A percentile compares a stretch with the other conserved stretches of the same genome.
Evolutionary conservation across 2,329 filamentous ascomycete species (phyloP).

Genomic region (Xylaria sp.): DNA sequence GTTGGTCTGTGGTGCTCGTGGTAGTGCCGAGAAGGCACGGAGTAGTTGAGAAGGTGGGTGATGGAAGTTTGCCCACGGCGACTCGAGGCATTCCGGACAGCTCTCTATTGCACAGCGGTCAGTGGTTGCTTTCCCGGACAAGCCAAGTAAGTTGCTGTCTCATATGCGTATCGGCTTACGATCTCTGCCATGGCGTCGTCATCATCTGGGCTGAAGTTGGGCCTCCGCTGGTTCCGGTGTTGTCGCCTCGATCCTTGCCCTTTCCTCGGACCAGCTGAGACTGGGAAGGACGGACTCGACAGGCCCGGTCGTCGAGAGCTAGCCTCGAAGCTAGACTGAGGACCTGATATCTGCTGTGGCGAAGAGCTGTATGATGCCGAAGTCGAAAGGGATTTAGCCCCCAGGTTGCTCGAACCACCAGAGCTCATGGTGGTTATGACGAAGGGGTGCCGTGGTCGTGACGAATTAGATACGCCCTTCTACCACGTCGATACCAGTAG

Average conservation of each 20-base stretch:
- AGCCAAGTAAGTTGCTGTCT: conserved; percentile 6
- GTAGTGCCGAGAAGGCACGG: conserved; percentile 78
- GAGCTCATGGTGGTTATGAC: conserved; percentile 49
- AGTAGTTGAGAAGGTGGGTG: conserved; percentile 94
- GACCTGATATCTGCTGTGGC: conserved; percentile 55
- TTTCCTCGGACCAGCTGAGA: conserved; percentile 70
- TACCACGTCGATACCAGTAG: not conserved
- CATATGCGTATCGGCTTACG: conserved; percentile 51
- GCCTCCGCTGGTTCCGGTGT: conserved; percentile 83
- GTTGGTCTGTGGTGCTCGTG: conserved; percentile 65
- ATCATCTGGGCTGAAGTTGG: conserved; percentile 69
- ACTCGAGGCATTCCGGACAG: conserved; percentile 67
- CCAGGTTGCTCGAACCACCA: conserved; percentile 53
- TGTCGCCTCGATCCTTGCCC: conserved; percentile 81
- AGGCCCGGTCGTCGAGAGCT: conserved; percentile 59
- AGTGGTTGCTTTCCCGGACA: conserved; percentile 9
- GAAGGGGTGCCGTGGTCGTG: not conserved
- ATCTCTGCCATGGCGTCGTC: conserved; percentile 91
- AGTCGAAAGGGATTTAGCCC: conserved; percentile 63
- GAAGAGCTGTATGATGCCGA: conserved; percentile 56
- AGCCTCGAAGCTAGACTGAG: conserved; percentile 60
- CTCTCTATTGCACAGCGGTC: conserved; percentile 51
- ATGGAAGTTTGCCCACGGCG: conserved; percentile 96
- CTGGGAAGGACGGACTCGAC: conserved; percentile 50
- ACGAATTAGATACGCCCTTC: not conserved